phyloP scores from a whole-genome alignment of 352 stramenopile genomes.

The Aphanomyces invadans region DNA sequence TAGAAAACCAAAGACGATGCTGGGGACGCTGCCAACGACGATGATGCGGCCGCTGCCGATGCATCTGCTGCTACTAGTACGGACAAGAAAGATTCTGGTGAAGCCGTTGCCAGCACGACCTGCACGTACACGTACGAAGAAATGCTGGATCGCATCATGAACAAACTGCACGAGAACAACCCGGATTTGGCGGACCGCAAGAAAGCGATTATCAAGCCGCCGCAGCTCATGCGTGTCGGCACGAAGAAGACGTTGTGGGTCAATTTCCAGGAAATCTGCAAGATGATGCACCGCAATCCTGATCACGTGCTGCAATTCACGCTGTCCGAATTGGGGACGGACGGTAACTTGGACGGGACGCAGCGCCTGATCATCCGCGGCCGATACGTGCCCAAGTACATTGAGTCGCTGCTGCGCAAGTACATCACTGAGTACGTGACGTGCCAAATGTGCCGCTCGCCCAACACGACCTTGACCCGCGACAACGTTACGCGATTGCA shows the following conservation, averaged over 20 bases:
- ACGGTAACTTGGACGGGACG: conserved; percentile 98
- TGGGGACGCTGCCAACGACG: conserved; percentile 33
- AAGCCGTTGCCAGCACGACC: conserved; percentile 70
- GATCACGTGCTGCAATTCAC: conserved; percentile 99
- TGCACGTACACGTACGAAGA: conserved; percentile 95
- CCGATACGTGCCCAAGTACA: conserved; percentile 98
- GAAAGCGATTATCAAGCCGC: conserved; percentile 85
- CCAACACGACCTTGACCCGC: conserved; percentile 96
- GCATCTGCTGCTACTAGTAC: conserved; percentile 28
- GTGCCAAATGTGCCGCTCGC: conserved; percentile 98
- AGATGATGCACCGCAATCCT: conserved; percentile 97
- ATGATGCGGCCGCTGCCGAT: conserved; percentile 30
- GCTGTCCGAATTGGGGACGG: conserved; percentile 98
- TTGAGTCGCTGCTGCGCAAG: conserved; percentile 98
- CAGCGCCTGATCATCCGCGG: conserved; percentile 97
- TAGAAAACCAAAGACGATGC: conserved; percentile 37
- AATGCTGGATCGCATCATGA: conserved; percentile 90
- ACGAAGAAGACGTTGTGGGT: conserved; percentile 99
- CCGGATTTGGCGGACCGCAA: conserved; percentile 94
- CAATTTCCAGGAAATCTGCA: conserved; percentile 98
- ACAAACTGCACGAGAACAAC: conserved; percentile 94
- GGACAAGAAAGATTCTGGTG: conserved; percentile 30
- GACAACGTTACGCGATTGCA: conserved; percentile 95
- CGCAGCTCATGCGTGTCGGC: conserved; percentile 86
- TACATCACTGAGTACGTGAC: conserved; percentile 99